These are phyloP conservation scores for Diaporthe humulicola DNA, from an alignment of 2,329 filamentous ascomycete species.

Conservation along the genomic window DNA sequence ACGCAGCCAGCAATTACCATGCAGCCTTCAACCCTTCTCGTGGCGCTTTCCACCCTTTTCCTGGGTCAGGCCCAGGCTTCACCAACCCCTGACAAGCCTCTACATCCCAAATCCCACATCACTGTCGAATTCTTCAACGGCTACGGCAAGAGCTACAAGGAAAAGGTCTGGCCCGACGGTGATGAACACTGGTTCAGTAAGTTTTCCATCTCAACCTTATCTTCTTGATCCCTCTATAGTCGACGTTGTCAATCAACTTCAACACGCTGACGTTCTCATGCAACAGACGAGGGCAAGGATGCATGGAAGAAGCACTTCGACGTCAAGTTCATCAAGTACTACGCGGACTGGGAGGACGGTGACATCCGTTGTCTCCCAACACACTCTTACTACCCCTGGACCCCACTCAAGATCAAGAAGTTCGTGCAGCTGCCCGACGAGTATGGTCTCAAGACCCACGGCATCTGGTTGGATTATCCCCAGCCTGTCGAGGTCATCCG, in stretches of 20 bases:
- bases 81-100: background rate
- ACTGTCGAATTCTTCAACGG: conserved; percentile 23
- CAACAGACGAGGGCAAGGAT: conserved; percentile 34
- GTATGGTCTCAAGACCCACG: conserved; percentile 24
- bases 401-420: conserved; percentile 31
- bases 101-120: conserved; percentile 22
- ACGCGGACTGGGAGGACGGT: conserved; percentile 23
- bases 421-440: conserved; percentile 29
- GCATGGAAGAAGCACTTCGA: conserved; percentile 12
- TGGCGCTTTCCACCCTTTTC: background rate
- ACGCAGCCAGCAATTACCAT: background rate
- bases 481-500: conserved; percentile 38
- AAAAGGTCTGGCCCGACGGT: conserved; percentile 39
- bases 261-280: background rate
- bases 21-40: conserved; percentile 2
- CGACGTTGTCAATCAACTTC: background rate
- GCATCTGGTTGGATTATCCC: conserved; percentile 32
- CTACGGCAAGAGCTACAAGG: conserved; percentile 23
- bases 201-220: background rate
- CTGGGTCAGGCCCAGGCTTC: background rate
- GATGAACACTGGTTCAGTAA: conserved; percentile 38
- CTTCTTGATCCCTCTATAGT: background rate
- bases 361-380: conserved; percentile 36
- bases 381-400: conserved; percentile 39
- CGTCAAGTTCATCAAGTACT: conserved; percentile 39